phyloP scores from a whole-genome alignment of 2,329 filamentous ascomycete genomes.

The Leptographium lundbergii region DNA sequence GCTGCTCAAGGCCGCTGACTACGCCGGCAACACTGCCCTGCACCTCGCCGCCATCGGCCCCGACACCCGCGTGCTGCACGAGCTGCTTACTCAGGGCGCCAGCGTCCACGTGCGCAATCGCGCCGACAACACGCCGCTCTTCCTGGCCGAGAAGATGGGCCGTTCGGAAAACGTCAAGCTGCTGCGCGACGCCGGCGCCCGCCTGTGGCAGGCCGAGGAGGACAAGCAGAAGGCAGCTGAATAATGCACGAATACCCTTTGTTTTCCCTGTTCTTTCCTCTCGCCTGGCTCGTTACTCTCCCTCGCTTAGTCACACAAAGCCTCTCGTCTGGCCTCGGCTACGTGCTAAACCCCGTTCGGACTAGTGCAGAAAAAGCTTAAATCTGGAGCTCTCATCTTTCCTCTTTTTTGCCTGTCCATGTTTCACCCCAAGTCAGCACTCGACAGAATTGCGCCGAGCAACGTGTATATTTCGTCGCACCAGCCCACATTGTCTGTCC shows the following conservation, averaged over 20 bases:
- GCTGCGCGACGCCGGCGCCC: slow-evolving; percentile 45
- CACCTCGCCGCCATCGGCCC: slow-evolving; percentile 45
- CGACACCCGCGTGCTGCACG: slow-evolving; percentile 40
- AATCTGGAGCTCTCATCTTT: not conserved
- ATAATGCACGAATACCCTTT: not conserved
- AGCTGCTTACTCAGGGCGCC: slow-evolving; percentile 48
- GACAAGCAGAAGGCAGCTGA: not conserved
- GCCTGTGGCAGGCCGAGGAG: slow-evolving; percentile 40
- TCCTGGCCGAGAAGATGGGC: slow-evolving; percentile 46
- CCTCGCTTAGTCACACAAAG: not conserved
- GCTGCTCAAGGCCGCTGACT: slow-evolving; percentile 64
- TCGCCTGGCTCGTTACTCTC: too few species aligned
- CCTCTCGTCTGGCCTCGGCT: not conserved
- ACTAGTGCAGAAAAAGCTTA: not conserved
- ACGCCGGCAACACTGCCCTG: slow-evolving; percentile 64
- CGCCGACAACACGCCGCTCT: slow-evolving; percentile 54
- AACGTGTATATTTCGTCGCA: too few species aligned
- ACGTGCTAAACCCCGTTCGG: not conserved
- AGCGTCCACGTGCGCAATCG: slow-evolving; percentile 54
- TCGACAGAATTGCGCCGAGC: too few species aligned
- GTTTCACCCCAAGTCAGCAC: not conserved
- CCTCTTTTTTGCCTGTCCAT: not conserved
- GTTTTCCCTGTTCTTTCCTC: not conserved
- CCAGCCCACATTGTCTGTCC: not conserved
- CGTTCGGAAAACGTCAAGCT: slow-evolving; percentile 39